These are phyloP conservation scores for Schizonepeta tenuifolia DNA, from an alignment of 257 asterid genomes.

Conservation along the genomic window DNA sequence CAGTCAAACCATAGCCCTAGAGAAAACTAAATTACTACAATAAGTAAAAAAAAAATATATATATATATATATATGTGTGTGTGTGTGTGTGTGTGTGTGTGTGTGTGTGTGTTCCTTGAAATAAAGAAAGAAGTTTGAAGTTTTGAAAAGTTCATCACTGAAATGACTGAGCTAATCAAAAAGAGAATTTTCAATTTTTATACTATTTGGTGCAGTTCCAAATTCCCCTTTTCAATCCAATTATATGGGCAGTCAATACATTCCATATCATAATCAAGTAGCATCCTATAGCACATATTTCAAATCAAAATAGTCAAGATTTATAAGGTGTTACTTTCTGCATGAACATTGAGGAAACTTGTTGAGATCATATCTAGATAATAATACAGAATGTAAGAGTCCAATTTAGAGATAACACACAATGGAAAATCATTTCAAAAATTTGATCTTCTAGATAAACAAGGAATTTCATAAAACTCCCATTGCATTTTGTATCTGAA, in stretches of 20 bases:
- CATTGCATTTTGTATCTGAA: background rate
- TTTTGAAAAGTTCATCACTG: background rate
- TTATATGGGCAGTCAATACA: background rate
- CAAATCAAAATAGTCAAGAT: background rate
- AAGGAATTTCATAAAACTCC: too few relatives aligned
- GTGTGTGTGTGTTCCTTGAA: too few relatives aligned
- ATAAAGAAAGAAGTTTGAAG: too few relatives aligned
- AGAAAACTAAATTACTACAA: slow-evolving; percentile 4
- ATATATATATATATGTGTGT: too few relatives aligned
- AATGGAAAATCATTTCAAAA: too few relatives aligned
- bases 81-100: too few relatives aligned
- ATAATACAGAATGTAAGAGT: background rate
- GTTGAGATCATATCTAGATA: background rate
- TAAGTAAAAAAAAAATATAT: background rate
- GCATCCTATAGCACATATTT: slow-evolving; percentile 1
- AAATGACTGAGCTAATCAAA: background rate
- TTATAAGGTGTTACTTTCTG: background rate
- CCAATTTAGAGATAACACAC: background rate
- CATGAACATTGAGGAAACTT: background rate
- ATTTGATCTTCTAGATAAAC: background rate
- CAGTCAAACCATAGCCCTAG: slow-evolving; percentile 96
- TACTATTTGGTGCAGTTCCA: background rate
- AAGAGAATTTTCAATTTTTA: background rate
- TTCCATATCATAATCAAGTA: slow-evolving; percentile 7
- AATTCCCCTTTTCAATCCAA: background rate